Conservation (phyloP, 2,329 filamentous ascomycete genomes). For the Dothidotthia symphoricarpi region DNA sequence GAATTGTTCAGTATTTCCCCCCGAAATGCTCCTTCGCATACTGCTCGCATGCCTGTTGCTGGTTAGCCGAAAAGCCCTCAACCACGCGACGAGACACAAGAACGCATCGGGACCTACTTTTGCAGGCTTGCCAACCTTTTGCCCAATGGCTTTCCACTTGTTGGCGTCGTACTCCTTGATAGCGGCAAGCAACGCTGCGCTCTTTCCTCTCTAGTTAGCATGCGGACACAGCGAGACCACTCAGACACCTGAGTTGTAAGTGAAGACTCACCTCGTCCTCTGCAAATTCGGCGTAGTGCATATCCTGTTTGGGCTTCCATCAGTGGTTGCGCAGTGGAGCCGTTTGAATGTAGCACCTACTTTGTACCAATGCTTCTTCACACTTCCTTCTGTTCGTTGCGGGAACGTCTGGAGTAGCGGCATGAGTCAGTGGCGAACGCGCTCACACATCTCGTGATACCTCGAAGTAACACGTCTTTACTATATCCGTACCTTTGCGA, state of each 20-base stretch:
- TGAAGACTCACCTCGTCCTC: constrained; percentile 76
- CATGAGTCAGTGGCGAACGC: constrained; percentile 17
- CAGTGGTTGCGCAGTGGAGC: constrained; percentile 21
- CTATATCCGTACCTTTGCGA: constrained; percentile 71
- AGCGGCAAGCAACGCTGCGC: constrained; percentile 76
- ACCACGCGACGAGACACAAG: constrained; percentile 3
- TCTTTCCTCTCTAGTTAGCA: constrained; percentile 52
- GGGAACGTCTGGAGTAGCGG: constrained; percentile 70
- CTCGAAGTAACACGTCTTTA: too few relatives aligned
- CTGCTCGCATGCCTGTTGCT: constrained; percentile 72
- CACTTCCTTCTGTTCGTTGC: constrained; percentile 88
- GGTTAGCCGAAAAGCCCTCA: constrained; percentile 14
- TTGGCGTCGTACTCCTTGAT: constrained; percentile 99
- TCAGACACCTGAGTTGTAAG: constrained; percentile 3
- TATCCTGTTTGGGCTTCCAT: constrained; percentile 63
- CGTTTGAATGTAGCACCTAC: constrained; percentile 47
- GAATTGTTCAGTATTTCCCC: constrained; percentile 48
- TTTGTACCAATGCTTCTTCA: constrained; percentile 99
- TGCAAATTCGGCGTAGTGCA: constrained; percentile 98
- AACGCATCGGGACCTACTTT: constrained; percentile 60
- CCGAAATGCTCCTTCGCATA: constrained; percentile 95
- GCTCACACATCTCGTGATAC: too few relatives aligned
- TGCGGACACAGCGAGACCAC: constrained; percentile 10
- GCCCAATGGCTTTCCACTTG: constrained; percentile 97
- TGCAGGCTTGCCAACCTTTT: constrained; percentile 95